Base-by-base conservation (phyloP, 2,329 filamentous ascomycete species). In the Onygenales sp. region DNA sequence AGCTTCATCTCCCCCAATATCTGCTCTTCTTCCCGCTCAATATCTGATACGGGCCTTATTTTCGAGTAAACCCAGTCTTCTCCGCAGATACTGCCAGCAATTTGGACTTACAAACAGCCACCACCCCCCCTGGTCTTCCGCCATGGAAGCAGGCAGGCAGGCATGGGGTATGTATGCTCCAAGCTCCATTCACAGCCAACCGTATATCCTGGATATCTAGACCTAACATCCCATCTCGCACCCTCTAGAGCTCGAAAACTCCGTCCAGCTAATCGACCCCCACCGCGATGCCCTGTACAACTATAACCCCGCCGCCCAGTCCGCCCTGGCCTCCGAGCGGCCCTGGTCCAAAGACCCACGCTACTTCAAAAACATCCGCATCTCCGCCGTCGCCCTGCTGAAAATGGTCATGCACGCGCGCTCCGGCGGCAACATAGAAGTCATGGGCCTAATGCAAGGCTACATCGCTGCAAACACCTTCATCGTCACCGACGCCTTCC, bases 391-490 rank as follows among this genome's bases (percentile, higher is more conserved):
- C 10, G 93, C 93, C 4, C 81, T 98, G 55, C 82, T 97, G 62
- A 98, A 98, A 75, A 98, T 98, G 93, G 89, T 94, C 59, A 97
- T 96, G 88, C 93, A 98, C 69, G 93, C 93, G 8, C 87, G 93
- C n/a, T 91, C 89, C 0, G 93, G 93, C 59, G 92, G 93, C 54
- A 83, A 82, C 32, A 80, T 97, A 59, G 93, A 98, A 75, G 82
- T 98, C 63, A 98, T 98, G 93, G 93, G 93, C 54, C 72, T 98
- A 62, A 98, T 98, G 93, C 87, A 95, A 67, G 93, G 93, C 57
- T 95, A 95, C 70, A 86, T 95, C 49, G 82, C 88, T 59, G 83
- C 85, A 42, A 85, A 94, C 63, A 84, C 73, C 4, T 88, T 98
- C 64, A 83, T 98, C 60, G 86, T 98, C 52, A 97, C 91, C 1